Conservation (phyloP, 352 stramenopile genomes). For the Achlya hypogyna region DNA sequence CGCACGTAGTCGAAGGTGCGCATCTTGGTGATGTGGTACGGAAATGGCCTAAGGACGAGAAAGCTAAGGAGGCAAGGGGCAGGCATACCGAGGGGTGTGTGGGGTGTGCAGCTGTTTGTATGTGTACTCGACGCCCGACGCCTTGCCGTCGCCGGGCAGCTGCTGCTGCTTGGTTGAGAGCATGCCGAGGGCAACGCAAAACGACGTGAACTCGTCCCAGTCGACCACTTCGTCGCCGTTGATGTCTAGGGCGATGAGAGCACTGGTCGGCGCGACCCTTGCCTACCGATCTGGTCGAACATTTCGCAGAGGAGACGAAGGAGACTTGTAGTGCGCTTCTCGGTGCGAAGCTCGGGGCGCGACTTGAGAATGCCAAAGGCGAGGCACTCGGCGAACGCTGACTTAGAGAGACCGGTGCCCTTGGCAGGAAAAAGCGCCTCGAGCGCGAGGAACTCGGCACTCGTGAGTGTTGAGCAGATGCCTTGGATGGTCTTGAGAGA, state of each 20-base stretch:
- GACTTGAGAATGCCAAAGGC: constrained; percentile 37
- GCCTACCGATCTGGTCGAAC: constrained; percentile 53
- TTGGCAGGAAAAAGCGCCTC: constrained; percentile 35
- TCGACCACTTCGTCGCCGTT: constrained; percentile 66
- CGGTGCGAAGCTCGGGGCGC: constrained; percentile 32
- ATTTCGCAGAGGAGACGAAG: constrained; percentile 51
- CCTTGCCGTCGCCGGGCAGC: constrained; percentile 7
- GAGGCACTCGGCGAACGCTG: constrained; percentile 43
- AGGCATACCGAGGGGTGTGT: not conserved
- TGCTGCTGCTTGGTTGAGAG: constrained; percentile 34
- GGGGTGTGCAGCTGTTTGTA: constrained; percentile 11
- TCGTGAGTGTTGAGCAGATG: constrained; percentile 49
- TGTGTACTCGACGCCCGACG: constrained; percentile 3
- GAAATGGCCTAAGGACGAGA: constrained; percentile 33
- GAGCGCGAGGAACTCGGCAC: constrained; percentile 47
- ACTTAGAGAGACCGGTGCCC: constrained; percentile 28
- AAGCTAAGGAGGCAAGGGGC: not conserved
- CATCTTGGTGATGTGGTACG: constrained; percentile 53
- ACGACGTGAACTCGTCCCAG: constrained; percentile 82
- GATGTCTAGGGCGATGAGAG: constrained; percentile 67
- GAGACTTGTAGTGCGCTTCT: constrained; percentile 28
- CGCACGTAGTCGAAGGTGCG: constrained; percentile 38
- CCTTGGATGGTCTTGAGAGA: constrained; percentile 46
- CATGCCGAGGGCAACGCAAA: constrained; percentile 59
- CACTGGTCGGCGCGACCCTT: not conserved